Conservation (phyloP, 1,284 basidiomycete genomes). For the Chondrostereum purpureum region DNA sequence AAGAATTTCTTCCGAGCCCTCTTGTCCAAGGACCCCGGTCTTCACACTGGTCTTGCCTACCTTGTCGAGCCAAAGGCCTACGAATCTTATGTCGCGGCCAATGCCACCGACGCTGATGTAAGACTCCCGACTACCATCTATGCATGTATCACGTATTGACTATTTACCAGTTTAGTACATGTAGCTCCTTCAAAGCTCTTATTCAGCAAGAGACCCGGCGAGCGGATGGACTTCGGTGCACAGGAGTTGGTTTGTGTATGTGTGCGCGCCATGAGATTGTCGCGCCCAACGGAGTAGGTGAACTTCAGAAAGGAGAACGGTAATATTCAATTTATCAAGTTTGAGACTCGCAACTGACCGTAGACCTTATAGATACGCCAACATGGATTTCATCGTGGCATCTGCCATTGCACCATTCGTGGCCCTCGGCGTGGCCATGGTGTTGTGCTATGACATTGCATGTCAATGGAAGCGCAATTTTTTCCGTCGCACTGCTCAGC, state of each 20-base stretch:
- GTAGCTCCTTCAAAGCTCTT: no score
- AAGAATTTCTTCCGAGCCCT: slow-evolving; percentile 11
- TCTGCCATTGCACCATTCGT: slow-evolving; percentile 6
- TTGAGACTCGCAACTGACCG: background rate
- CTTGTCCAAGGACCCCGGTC: slow-evolving; percentile 12
- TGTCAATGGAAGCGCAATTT: slow-evolving; percentile 10
- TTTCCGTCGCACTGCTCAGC: background rate
- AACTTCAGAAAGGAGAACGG: slow-evolving; percentile 21
- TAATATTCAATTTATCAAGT: slow-evolving; percentile 4
- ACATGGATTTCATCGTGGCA: slow-evolving; percentile 19
- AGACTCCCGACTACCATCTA: no score
- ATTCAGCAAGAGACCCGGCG: no score
- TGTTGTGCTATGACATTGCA: slow-evolving; percentile 7
- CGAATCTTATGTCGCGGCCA: slow-evolving; percentile 10
- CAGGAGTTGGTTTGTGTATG: slow-evolving; percentile 10
- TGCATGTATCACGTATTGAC: no score
- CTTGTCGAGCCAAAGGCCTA: slow-evolving; percentile 15
- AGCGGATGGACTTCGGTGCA: background rate
- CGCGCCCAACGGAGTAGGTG: no score
- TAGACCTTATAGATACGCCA: slow-evolving; percentile 15
- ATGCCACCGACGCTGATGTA: slow-evolving; percentile 7
- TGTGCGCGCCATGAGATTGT: slow-evolving; percentile 18
- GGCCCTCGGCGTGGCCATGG: background rate
- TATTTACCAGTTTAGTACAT: no score
- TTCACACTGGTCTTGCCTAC: slow-evolving; percentile 16